Evolutionary conservation across 1,284 basidiomycete species (phyloP), one percentile per base, ranked within the genome.

Genomic region (Baeospora myosura): DNA sequence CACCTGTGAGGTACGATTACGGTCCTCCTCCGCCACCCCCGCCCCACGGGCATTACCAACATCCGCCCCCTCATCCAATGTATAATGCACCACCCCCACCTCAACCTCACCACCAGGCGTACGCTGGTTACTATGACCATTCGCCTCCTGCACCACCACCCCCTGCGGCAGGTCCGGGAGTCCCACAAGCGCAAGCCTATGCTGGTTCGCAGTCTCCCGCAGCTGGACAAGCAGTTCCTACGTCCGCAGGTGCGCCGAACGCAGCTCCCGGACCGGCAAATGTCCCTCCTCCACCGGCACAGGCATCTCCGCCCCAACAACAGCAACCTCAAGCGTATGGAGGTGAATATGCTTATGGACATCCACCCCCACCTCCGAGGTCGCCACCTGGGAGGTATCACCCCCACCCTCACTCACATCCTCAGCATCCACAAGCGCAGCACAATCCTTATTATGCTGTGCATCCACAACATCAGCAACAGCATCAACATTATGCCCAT

Each of bases 51-150:
- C 49, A 52, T 6, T 24, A 50, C n/a, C 50, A 52, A 21, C 49
- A 45, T 26, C 45, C 48, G 30, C 41, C 47, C 3, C 46, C 25
- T 20, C 43, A 43, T 40, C 40, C 48, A 10, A 44, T 48, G 59
- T 59, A 55, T n/a, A n/a, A n/a, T 41, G 45, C 49, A 6, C 58
- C 55, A 11, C 56, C 58, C 6, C 58, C 54, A 4, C 55, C 53
- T 3, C 59, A 49, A 30, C 51, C 43, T 11, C 49, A 47, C 18
- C 48, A 43, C 14, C 56, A 54, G 14, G 60, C 56, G 28, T 52
- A 20, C 25, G 42, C 42, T 38, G 21, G 33, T 10, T 42, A 46
- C 21, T 42, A 46, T 42, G 34, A 46, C 17, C 35, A 26, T 24
- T 25, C 40, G 20, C 14, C 16, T n/a, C 44, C 42, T 11, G 28